Base-by-base conservation (phyloP, 768 basidiomycete species). In the Kwoniella sp. region DNA sequence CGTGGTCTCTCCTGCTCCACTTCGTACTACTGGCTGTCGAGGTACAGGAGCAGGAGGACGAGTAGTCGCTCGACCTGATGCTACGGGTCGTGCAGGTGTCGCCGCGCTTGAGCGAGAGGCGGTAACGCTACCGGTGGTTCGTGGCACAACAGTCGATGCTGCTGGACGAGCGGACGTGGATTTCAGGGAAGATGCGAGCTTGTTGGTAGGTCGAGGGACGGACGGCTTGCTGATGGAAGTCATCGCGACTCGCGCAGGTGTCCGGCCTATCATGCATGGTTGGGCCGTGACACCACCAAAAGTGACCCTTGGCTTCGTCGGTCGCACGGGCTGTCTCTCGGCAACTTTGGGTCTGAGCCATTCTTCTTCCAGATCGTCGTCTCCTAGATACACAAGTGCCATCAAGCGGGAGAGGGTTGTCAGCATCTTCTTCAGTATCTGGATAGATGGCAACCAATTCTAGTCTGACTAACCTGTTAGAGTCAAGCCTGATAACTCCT, bases 291-390 rank as follows among this genome's bases (percentile, higher is more conserved):
- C 55, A 9, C 55, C 24, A 19, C 15, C 33, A 19, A 33, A 44
- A 25, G 55, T 44, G n/a, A n/a, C 22, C n/a, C 24, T 17, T 12
- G 55, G 22, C 24, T 55, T 37, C 9, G 21, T 40, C 17, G 26
- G 9, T 21, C 25, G 46, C n/a, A 26, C 6, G 19, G 19, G 13
- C 24, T n/a, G 53, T 13, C 36, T 63, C 30, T 13, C 40, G 10
- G 17, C 40, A 15, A 40, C 7, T 49, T 64, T 64, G 6, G 62
- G 55, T 36, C 29, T 56, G 25, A 64, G 40, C 62, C 62, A 64
- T 2, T 37, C 55, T 53, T 64, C 62, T 58, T 64, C 62, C 37
- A 64, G 36, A 6, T 64, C 62, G 10, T 57, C 62, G 24, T 64
- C 62, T 12, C 19, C 62, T 64, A n/a, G n/a, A 27, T 40, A 36